Conservation (phyloP, 768 basidiomycete species). For the Lepiota venenata region DNA sequence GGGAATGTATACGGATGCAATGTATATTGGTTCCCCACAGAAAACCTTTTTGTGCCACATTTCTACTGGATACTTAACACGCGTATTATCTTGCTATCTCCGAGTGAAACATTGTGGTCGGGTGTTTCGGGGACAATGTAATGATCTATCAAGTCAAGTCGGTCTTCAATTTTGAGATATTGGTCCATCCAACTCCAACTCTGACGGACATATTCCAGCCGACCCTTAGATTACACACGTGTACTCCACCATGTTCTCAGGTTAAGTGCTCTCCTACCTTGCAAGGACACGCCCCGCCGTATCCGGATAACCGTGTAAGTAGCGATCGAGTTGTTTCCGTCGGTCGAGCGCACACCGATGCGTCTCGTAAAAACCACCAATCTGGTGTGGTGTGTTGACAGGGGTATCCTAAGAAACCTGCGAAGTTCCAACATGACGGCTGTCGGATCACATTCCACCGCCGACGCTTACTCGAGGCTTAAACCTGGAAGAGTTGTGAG, state of each 20-base stretch:
- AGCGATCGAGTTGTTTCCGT: background rate
- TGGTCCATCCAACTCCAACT: no score
- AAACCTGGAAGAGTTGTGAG: background rate
- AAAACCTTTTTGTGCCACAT: background rate
- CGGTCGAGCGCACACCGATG: background rate
- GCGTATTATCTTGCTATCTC: no score
- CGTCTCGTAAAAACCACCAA: background rate
- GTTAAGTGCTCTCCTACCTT: no score
- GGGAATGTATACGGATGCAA: no score
- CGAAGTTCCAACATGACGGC: no score
- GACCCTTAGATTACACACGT: no score
- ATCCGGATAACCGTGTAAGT: background rate
- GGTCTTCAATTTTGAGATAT: no score
- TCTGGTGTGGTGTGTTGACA: background rate
- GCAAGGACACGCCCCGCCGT: no score
- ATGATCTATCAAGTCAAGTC: no score
- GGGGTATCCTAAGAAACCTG: background rate
- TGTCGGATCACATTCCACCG: constrained; percentile 10
- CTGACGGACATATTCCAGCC: no score
- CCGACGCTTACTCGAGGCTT: constrained; percentile 7
- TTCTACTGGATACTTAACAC: background rate
- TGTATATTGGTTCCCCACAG: background rate
- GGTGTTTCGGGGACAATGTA: no score
- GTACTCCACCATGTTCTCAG: no score
- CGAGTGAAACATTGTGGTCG: background rate